A percentile compares a stretch with the other conserved stretches of the same genome.
These are phyloP conservation scores for Cenococcum geophilum DNA, from an alignment of 495 filamentous ascomycete genomes.

Conservation along the genomic window DNA sequence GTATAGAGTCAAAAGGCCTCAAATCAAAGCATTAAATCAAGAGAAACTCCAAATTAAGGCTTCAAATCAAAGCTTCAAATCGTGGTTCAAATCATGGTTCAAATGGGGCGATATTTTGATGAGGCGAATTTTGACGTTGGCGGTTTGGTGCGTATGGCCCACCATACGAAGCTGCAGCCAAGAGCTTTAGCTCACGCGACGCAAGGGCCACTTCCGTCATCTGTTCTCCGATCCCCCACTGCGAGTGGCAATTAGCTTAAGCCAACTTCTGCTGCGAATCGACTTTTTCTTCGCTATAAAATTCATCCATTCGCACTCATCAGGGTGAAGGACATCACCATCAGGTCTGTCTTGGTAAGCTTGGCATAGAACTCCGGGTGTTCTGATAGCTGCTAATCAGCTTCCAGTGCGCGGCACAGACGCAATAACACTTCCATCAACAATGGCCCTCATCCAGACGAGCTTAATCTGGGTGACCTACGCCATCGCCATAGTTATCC, in stretches of 20 bases:
- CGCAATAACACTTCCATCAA: background rate
- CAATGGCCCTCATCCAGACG: slow-evolving; percentile 60
- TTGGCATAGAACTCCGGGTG: background rate
- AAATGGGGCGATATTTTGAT: too few relatives aligned
- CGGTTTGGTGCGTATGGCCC: too few relatives aligned
- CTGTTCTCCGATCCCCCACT: background rate
- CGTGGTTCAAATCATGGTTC: too few relatives aligned
- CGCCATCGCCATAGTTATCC: slow-evolving; percentile 65
- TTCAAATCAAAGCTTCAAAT: too few relatives aligned
- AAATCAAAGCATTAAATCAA: too few relatives aligned
- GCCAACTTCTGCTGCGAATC: background rate
- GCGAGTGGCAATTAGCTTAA: background rate
- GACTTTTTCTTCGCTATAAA: background rate
- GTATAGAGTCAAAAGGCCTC: too few relatives aligned
- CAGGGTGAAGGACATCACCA: background rate
- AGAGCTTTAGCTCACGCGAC: background rate
- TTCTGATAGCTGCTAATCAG: background rate
- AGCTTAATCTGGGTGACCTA: slow-evolving; percentile 91
- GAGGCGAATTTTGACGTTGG: too few relatives aligned
- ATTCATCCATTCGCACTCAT: background rate
- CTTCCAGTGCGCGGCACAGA: background rate
- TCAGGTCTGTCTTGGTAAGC: background rate
- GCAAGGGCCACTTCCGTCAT: background rate
- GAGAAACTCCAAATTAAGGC: too few relatives aligned
- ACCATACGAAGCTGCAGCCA: background rate